Evolutionary conservation across 306 rosid species (phyloP).

Genomic region (Vicia sativa): DNA sequence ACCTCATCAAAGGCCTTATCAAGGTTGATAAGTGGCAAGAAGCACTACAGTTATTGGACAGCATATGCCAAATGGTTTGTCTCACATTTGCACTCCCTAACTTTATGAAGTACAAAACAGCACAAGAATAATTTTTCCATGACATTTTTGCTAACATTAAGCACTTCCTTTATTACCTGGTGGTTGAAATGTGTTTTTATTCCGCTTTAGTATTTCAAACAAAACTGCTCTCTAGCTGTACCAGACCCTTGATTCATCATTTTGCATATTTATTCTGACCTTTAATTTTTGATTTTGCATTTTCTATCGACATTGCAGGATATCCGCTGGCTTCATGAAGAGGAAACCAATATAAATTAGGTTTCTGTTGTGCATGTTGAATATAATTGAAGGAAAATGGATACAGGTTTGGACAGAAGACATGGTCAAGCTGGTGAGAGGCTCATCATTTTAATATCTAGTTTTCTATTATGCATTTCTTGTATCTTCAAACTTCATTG

Average conservation of each 20-base stretch:
- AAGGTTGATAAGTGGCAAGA: slow-evolving; percentile 72
- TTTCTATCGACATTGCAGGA: slow-evolving; percentile 39
- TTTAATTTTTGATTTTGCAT: slow-evolving; percentile 1
- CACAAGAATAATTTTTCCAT: slow-evolving; percentile 5
- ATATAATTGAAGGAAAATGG: slow-evolving; percentile 29
- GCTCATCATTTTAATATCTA: slow-evolving; percentile 23
- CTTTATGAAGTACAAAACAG: slow-evolving; percentile 21
- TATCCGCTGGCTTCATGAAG: slow-evolving; percentile 46
- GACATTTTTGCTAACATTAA: slow-evolving; percentile 12
- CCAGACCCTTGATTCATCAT: slow-evolving; percentile 32
- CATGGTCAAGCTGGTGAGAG: slow-evolving; percentile 37
- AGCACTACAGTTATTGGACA: slow-evolving; percentile 71
- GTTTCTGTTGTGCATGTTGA: slow-evolving; percentile 33
- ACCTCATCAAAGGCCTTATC: slow-evolving; percentile 73
- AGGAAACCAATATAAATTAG: slow-evolving; percentile 24
- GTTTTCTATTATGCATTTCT: slow-evolving; percentile 16
- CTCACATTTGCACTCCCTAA: slow-evolving; percentile 41
- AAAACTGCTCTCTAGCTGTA: slow-evolving; percentile 13
- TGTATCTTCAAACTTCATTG: slow-evolving; percentile 29
- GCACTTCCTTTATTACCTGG: slow-evolving; percentile 1
- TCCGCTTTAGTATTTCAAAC: slow-evolving; percentile 8
- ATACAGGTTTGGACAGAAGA: slow-evolving; percentile 25
- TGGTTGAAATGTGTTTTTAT: slow-evolving; percentile 13
- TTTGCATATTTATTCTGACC: slow-evolving; percentile 31
- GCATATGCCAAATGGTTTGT: slow-evolving; percentile 86